Evolutionary conservation across 805 yeast genomes (phyloP).

Genomic region (Candida boidinii): DNA sequence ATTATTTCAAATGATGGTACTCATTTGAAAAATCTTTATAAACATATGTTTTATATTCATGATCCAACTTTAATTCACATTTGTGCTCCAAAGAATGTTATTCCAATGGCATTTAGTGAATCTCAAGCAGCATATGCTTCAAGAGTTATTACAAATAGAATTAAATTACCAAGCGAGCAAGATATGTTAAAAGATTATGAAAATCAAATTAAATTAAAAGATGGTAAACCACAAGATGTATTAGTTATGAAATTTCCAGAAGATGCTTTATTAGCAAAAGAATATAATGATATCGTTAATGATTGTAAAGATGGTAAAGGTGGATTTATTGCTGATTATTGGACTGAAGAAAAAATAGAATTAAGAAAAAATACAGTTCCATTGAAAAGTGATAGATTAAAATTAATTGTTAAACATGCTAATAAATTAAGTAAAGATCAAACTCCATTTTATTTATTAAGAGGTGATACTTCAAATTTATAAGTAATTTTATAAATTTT

Average conservation of each 20-base stretch:
- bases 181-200: slow-evolving; percentile 27
- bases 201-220: slow-evolving; percentile 30
- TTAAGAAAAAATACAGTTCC: slow-evolving; percentile 17
- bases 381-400: slow-evolving; percentile 20
- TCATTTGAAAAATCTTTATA: slow-evolving; percentile 30
- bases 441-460: slow-evolving; percentile 16
- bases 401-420: slow-evolving; percentile 20
- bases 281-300: slow-evolving; percentile 27
- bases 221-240: slow-evolving; percentile 35
- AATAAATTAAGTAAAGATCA: slow-evolving; percentile 14
- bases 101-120: slow-evolving; percentile 44
- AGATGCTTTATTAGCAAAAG: slow-evolving; percentile 52
- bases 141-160: slow-evolving; percentile 32
- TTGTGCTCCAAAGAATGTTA: slow-evolving; percentile 36
- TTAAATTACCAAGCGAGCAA: slow-evolving; percentile 29
- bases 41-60: slow-evolving; percentile 36
- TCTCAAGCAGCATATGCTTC: slow-evolving; percentile 37
- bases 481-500: not conserved
- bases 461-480: slow-evolving; percentile 7
- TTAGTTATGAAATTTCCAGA: slow-evolving; percentile 48
- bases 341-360: slow-evolving; percentile 19
- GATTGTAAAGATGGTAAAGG: slow-evolving; percentile 22
- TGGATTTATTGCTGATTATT: slow-evolving; percentile 24
- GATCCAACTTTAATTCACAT: slow-evolving; percentile 36
- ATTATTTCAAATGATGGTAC: slow-evolving; percentile 25